Percentiles rank a stretch among this genome's conserved stretches.
Evolutionary conservation across 768 basidiomycete species (phyloP).

Genomic region (Trametes punicea): DNA sequence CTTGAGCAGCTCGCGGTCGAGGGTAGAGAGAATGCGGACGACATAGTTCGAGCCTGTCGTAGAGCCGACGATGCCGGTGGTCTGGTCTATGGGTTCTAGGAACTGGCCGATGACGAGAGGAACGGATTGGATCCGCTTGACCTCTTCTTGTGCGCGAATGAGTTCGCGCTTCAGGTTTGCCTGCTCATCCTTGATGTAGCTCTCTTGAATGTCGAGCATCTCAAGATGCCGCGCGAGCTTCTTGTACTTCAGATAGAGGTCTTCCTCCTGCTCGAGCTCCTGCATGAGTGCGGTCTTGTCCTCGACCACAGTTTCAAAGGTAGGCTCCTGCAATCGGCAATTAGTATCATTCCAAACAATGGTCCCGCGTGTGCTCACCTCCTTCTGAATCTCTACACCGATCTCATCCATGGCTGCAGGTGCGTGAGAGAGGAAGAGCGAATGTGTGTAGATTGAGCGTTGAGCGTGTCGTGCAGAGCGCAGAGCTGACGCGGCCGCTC

Average conservation of each 20-base stretch:
- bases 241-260: conserved; percentile 97
- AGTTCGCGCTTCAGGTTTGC: conserved; percentile 97
- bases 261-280: conserved; percentile 77
- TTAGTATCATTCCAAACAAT: background rate
- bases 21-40: conserved; percentile 92
- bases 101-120: conserved; percentile 99
- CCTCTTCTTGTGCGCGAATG: conserved; percentile 98
- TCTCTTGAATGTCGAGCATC: conserved; percentile 91
- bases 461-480: conserved; percentile 9
- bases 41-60: conserved; percentile 99
- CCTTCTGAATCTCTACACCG: conserved; percentile 79
- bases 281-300: conserved; percentile 87
- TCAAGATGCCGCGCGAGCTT: conserved; percentile 92
- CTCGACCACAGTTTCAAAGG: conserved; percentile 81
- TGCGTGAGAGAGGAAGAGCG: conserved; percentile 6
- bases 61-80: conserved; percentile 94
- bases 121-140: conserved; percentile 98
- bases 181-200: conserved; percentile 99
- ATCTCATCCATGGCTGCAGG: conserved; percentile 75
- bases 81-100: conserved; percentile 97
- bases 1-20: conserved; percentile 96
- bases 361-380: conserved; percentile 49
- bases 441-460: background rate
- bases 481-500: conserved; percentile 31
- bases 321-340: conserved; percentile 63